Conservation (phyloP, 2,329 filamentous ascomycete species). For the Xylariaceae sp. region DNA sequence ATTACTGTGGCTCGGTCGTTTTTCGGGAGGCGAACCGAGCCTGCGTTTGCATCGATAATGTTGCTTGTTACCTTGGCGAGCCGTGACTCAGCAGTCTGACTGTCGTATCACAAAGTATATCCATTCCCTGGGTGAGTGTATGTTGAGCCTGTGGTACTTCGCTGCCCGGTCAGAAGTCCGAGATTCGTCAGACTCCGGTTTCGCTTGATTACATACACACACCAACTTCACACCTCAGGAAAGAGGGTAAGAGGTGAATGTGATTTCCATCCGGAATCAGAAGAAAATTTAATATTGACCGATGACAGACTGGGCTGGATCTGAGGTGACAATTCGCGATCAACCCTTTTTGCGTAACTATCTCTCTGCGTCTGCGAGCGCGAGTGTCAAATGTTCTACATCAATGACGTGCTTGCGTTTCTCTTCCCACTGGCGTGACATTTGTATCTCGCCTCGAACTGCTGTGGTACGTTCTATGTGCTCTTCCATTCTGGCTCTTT, state of each 20-base stretch:
- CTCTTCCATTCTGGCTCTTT: background rate
- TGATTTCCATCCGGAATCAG: constrained; percentile 19
- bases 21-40: constrained; percentile 21
- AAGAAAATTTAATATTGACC: constrained; percentile 17
- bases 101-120: constrained; percentile 23
- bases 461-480: constrained; percentile 16
- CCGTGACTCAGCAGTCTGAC: constrained; percentile 17
- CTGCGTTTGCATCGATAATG: background rate
- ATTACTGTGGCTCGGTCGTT: constrained; percentile 8
- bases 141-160: constrained; percentile 4
- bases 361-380: no score
- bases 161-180: constrained; percentile 8
- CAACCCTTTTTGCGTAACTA: constrained; percentile 1
- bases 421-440: constrained; percentile 14
- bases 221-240: constrained; percentile 5
- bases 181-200: constrained; percentile 14
- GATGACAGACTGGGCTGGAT: background rate
- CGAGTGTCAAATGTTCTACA: background rate
- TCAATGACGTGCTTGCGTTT: constrained; percentile 1
- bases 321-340: constrained; percentile 22
- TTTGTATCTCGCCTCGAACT: constrained; percentile 11
- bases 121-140: background rate
- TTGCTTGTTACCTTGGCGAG: constrained; percentile 1
- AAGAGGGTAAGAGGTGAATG: background rate
- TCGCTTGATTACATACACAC: constrained; percentile 13